Percentiles rank a stretch among this genome's conserved stretches.
Evolutionary conservation across 2,329 filamentous ascomycete genomes (phyloP).

Genomic region (Sphaceloma murrayae): DNA sequence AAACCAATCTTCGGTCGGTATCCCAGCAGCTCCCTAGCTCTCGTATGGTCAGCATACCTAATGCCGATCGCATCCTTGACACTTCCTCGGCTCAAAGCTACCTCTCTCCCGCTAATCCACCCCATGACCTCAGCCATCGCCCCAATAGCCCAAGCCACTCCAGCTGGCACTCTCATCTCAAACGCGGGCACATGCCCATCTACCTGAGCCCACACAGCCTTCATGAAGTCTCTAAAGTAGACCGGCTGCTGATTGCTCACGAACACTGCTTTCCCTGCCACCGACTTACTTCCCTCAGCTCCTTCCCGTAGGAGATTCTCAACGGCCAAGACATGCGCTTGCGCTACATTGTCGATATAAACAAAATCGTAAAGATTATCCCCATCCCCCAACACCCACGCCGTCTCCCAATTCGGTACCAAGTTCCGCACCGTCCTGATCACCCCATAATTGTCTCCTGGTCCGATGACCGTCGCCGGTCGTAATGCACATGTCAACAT

Average conservation of each 20-base stretch:
- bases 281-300: slow-evolving; percentile 40
- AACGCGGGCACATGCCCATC: slow-evolving; percentile 46
- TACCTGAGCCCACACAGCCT: slow-evolving; percentile 58
- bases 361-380: slow-evolving; percentile 62
- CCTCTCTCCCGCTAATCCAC: slow-evolving; percentile 38
- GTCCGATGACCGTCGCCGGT: slow-evolving; percentile 82
- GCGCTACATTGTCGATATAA: slow-evolving; percentile 58
- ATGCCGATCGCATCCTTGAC: slow-evolving; percentile 46
- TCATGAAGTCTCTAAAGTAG: slow-evolving; percentile 84
- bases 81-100: slow-evolving; percentile 44
- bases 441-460: slow-evolving; percentile 64
- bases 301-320: slow-evolving; percentile 50
- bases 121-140: slow-evolving; percentile 38
- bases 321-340: slow-evolving; percentile 79
- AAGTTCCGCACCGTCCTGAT: slow-evolving; percentile 65
- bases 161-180: slow-evolving; percentile 40
- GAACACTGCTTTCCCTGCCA: slow-evolving; percentile 72
- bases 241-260: slow-evolving; percentile 82
- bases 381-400: slow-evolving; percentile 71
- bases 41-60: slow-evolving; percentile 45
- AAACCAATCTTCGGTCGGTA: slow-evolving; percentile 44
- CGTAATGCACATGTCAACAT: slow-evolving; percentile 64
- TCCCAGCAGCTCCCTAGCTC: slow-evolving; percentile 43
- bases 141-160: slow-evolving; percentile 41
- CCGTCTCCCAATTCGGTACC: slow-evolving; percentile 57